Evolutionary conservation across 768 basidiomycete genomes (phyloP).

Genomic region (Dacryopinax spathularia): DNA sequence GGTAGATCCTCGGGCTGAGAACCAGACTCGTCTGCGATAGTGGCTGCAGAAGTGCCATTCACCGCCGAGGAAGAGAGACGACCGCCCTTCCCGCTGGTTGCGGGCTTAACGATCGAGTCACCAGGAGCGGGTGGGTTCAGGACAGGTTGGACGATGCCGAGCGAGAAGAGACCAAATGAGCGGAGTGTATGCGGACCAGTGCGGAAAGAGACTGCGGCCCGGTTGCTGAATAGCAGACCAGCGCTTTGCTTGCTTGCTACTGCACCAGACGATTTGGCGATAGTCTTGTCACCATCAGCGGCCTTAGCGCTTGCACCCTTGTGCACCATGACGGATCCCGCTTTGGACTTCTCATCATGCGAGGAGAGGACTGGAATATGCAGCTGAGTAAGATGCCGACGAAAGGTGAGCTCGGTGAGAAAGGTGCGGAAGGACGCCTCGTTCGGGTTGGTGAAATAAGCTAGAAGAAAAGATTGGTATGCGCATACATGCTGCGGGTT

Average conservation of each 20-base stretch:
- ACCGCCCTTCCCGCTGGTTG: constrained; percentile 18
- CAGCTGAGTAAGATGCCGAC: constrained; percentile 78
- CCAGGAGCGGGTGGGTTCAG: constrained; percentile 21
- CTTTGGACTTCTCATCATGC: not conserved
- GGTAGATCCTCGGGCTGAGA: constrained; percentile 19
- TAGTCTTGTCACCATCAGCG: too few relatives aligned
- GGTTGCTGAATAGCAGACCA: constrained; percentile 77
- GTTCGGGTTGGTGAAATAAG: constrained; percentile 87
- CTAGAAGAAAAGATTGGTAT: constrained; percentile 30
- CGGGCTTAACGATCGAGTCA: constrained; percentile 34
- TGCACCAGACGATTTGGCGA: constrained; percentile 9
- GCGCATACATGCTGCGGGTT: not conserved
- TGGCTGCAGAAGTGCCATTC: not conserved
- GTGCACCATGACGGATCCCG: not conserved
- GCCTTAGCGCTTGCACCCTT: not conserved
- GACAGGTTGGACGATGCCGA: constrained; percentile 60
- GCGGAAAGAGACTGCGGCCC: constrained; percentile 80
- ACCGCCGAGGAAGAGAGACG: not conserved
- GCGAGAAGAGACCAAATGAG: constrained; percentile 72
- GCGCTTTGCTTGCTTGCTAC: constrained; percentile 16
- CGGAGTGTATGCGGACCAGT: constrained; percentile 83
- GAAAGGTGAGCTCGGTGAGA: constrained; percentile 94
- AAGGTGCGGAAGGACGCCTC: constrained; percentile 88
- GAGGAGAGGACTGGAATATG: constrained; percentile 25
- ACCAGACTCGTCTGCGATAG: not conserved